phyloP scores from a whole-genome alignment of 148 eudicot genomes.

The Rhododendron mucronatum region DNA sequence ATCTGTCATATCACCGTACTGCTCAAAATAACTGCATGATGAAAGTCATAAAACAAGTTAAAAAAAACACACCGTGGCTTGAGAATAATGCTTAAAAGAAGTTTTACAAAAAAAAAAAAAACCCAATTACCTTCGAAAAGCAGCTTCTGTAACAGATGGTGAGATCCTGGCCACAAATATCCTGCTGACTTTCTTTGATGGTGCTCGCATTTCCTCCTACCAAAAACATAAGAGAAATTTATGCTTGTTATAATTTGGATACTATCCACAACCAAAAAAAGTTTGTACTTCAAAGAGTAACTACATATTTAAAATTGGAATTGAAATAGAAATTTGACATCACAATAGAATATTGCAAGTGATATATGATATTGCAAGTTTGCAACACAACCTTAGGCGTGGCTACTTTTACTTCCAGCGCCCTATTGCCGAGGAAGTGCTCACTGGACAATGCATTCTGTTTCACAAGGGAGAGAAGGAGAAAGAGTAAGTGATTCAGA shows the following conservation, averaged over 20 bases:
- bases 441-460: slow-evolving; percentile 72
- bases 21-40: slow-evolving; percentile 83
- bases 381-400: slow-evolving; percentile 58
- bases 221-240: not conserved
- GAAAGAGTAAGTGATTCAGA: not conserved
- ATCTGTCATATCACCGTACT: slow-evolving; percentile 85
- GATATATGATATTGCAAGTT: not conserved
- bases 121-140: slow-evolving; percentile 61
- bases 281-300: not conserved
- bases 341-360: not conserved
- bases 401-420: slow-evolving; percentile 85
- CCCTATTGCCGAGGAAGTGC: slow-evolving; percentile 73
- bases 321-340: not conserved
- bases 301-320: not conserved
- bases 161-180: slow-evolving; percentile 96
- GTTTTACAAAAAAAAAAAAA: not conserved
- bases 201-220: slow-evolving; percentile 64
- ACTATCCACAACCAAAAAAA: not conserved
- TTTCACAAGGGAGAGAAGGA: not conserved
- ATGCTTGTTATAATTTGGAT: not conserved
- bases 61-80: not conserved
- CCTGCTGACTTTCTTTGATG: slow-evolving; percentile 88
- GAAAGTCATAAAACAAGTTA: not conserved
- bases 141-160: slow-evolving; percentile 71
- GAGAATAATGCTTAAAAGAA: not conserved